These are phyloP conservation scores for Melanogaster broomeanus DNA, from an alignment of 768 basidiomycete genomes.

Conservation along the genomic window DNA sequence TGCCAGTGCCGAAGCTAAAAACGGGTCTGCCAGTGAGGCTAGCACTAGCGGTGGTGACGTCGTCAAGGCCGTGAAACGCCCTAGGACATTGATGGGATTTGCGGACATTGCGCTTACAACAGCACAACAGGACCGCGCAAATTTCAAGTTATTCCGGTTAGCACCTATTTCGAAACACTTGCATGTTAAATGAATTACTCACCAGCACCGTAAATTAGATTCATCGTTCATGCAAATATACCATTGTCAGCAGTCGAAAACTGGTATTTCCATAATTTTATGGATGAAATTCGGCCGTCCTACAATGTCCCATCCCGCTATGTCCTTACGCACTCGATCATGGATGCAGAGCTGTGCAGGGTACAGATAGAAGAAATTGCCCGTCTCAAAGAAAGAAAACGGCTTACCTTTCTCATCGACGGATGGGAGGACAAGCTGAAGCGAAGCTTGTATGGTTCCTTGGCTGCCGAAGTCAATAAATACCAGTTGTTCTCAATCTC, in stretches of 20 bases:
- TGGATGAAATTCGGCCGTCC: slow-evolving; percentile 24
- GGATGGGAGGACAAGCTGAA: slow-evolving; percentile 32
- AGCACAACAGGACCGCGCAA: too few relatives aligned
- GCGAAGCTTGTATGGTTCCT: slow-evolving; percentile 25
- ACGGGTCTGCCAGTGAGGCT: too few relatives aligned
- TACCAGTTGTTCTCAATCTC: slow-evolving; percentile 23
- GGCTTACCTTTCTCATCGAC: slow-evolving; percentile 30
- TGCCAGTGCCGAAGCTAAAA: too few relatives aligned
- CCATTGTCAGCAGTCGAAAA: slow-evolving; percentile 22
- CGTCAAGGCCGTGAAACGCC: too few relatives aligned
- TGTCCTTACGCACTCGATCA: slow-evolving; percentile 21
- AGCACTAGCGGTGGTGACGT: too few relatives aligned
- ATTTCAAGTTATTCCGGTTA: too few relatives aligned
- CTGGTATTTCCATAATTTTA: slow-evolving; percentile 22
- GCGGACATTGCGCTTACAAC: too few relatives aligned
- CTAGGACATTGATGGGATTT: too few relatives aligned
- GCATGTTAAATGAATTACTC: too few relatives aligned
- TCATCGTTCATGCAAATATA: slow-evolving; percentile 26
- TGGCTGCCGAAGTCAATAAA: slow-evolving; percentile 21
- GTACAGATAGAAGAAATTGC: slow-evolving; percentile 20
- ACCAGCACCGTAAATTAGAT: too few relatives aligned
- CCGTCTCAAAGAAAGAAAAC: slow-evolving; percentile 7
- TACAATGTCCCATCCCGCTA: too few relatives aligned
- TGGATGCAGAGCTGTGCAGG: slow-evolving; percentile 21
- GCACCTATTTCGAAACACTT: too few relatives aligned